Evolutionary conservation across 2,329 filamentous ascomycete genomes (phyloP), one percentile per base, ranked within the genome.

Genomic region (Lachnum nothofagi): DNA sequence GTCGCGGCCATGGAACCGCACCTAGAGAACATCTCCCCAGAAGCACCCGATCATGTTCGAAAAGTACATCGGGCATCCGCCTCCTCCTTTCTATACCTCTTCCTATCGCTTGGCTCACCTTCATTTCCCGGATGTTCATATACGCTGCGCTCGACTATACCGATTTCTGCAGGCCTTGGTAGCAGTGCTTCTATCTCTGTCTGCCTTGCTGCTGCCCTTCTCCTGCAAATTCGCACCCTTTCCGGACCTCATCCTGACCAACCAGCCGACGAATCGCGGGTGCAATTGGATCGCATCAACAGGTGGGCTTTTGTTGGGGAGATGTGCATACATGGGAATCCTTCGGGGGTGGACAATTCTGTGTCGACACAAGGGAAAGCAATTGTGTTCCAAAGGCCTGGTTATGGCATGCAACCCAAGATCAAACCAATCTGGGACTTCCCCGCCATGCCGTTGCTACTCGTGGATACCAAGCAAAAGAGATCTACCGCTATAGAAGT

Each of bases 231-330:
- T 55, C 85, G 91, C 44, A 88, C 91, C 2, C 76, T 98, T 5
- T 86, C 89, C 1, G 90, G 90, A 0, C 93, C 93, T 1, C 91
- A 97, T 65, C 87, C 88, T 0, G 91, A 97, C 61, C 91, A 97
- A 67, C 88, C 90, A 3, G 71, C 82, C 0, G 83, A 89, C 46
- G 93, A 98, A 70, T 88, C 88, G n/a, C 83, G 87, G 51, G 70
- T 90, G 37, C 91, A 98, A 66, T 79, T 97, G 24, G 91, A 97
- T 71, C 83, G 91, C 55, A 96, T 98, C 70, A 98, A 98, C 68
- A 80, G 87, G 53, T 98, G 94, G 93, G 91, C 93, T 0, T 97
- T 96, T 68, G 93, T 98, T 1, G 86, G 86, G 20, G 93, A 98
- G 68, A 86, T 97, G 82, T 93, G 90, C 69, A 96, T 97, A 55